Evolutionary conservation across 1,284 basidiomycete species (phyloP).

Genomic region (Cryptococcus hybrid): DNA sequence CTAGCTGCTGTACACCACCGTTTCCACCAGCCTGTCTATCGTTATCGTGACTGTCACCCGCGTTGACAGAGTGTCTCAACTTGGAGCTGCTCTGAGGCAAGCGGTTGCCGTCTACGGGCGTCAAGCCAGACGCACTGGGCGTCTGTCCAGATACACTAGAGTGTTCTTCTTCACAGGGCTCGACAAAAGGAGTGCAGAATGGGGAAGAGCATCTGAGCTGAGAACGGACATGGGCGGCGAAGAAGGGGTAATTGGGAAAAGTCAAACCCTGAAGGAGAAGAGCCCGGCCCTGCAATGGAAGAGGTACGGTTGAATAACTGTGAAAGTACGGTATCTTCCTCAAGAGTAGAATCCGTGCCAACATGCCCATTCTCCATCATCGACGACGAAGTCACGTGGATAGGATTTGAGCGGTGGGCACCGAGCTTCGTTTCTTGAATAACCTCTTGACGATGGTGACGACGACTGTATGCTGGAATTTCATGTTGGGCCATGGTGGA

Average conservation of each 20-base stretch:
- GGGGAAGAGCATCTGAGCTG: constrained; percentile 20
- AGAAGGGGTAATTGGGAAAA: constrained; percentile 41
- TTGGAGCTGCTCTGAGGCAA: constrained; percentile 7
- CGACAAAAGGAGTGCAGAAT: constrained; percentile 33
- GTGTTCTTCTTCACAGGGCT: constrained; percentile 19
- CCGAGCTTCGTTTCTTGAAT: background rate
- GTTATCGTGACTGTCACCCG: background rate
- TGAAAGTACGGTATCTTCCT: constrained; percentile 37
- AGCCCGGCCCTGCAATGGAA: constrained; percentile 16
- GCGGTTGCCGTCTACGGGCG: constrained; percentile 8
- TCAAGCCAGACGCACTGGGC: constrained; percentile 2
- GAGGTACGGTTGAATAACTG: constrained; percentile 41
- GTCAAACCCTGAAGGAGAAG: constrained; percentile 32
- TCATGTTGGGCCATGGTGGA: background rate
- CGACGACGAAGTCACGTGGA: background rate
- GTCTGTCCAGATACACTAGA: background rate
- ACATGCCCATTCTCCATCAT: background rate
- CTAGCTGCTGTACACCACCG: constrained; percentile 1
- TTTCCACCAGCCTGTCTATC: background rate
- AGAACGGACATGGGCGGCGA: constrained; percentile 29
- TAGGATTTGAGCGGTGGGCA: background rate
- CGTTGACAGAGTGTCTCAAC: constrained; percentile 10
- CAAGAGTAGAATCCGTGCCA: constrained; percentile 8
- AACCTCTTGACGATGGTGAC: background rate
- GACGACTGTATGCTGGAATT: background rate